A percentile compares a stretch with the other conserved stretches of the same genome.
phyloP scores from a whole-genome alignment of 257 asterid species.

The Thymus quinquecostatus region DNA sequence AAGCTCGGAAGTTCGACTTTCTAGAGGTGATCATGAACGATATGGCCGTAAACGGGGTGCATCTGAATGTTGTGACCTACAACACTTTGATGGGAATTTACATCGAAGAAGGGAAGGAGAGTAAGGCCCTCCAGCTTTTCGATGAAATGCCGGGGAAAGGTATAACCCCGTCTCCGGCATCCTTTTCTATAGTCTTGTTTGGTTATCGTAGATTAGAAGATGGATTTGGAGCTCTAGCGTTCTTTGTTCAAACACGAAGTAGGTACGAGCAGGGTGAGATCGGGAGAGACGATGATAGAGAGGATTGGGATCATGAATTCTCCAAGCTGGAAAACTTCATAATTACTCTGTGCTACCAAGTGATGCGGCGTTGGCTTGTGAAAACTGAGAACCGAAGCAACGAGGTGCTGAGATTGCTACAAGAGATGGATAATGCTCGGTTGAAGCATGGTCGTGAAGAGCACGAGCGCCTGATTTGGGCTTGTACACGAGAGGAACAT shows the following conservation, averaged over 20 bases:
- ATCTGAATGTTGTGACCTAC: slow-evolving; percentile 75
- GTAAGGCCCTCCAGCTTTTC: slow-evolving; percentile 67
- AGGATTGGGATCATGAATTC: slow-evolving; percentile 67
- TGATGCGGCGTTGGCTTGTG: slow-evolving; percentile 82
- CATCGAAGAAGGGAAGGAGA: slow-evolving; percentile 67
- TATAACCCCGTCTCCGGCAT: slow-evolving; percentile 74
- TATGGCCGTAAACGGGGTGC: slow-evolving; percentile 63
- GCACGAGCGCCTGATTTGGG: slow-evolving; percentile 83
- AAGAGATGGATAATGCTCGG: slow-evolving; percentile 71
- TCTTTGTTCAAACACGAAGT: slow-evolving; percentile 51
- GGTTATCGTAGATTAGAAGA: slow-evolving; percentile 80
- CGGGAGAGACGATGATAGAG: slow-evolving; percentile 45
- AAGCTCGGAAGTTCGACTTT: slow-evolving; percentile 46
- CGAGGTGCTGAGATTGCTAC: slow-evolving; percentile 59
- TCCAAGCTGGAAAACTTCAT: slow-evolving; percentile 71
- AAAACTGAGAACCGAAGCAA: slow-evolving; percentile 46
- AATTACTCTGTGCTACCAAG: slow-evolving; percentile 69
- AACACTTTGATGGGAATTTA: slow-evolving; percentile 79
- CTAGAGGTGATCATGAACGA: slow-evolving; percentile 56
- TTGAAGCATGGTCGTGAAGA: slow-evolving; percentile 55
- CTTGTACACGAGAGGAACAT: slow-evolving; percentile 84
- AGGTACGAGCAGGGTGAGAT: slow-evolving; percentile 60
- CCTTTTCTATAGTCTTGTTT: slow-evolving; percentile 69
- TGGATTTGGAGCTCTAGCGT: slow-evolving; percentile 73
- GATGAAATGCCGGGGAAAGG: slow-evolving; percentile 60